phyloP scores from a whole-genome alignment of 768 basidiomycete genomes.

The Amanita rubescens region DNA sequence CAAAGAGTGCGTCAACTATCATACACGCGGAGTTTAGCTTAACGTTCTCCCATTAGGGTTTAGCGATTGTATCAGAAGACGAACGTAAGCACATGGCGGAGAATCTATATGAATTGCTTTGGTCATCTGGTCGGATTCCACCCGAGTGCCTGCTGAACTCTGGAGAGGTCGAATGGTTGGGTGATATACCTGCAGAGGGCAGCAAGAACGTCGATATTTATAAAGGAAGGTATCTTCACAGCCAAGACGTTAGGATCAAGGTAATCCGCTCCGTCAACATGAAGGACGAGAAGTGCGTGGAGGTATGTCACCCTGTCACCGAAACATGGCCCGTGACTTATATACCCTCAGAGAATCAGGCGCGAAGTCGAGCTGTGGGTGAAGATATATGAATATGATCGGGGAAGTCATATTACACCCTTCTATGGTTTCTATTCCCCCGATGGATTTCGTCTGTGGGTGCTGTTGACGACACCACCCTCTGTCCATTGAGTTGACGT shows the following conservation, averaged over 20 bases:
- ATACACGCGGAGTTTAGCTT: no score
- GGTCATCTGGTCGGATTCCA: constrained; percentile 35
- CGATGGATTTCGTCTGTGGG: not conserved
- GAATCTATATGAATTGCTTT: constrained; percentile 47
- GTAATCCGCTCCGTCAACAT: not conserved
- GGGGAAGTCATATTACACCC: not conserved
- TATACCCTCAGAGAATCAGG: not conserved
- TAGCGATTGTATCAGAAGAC: constrained; percentile 24
- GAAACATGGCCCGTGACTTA: not conserved
- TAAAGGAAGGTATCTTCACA: not conserved
- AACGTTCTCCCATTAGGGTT: constrained; percentile 16
- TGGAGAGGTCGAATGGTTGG: constrained; percentile 44
- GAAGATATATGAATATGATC: not conserved
- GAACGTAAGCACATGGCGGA: constrained; percentile 36
- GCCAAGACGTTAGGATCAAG: not conserved
- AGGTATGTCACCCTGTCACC: not conserved
- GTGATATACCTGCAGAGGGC: constrained; percentile 42
- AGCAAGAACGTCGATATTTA: constrained; percentile 25
- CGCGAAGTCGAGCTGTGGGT: not conserved
- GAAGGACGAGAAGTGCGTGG: not conserved
- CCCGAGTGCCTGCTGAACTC: constrained; percentile 42
- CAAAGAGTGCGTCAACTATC: no score
- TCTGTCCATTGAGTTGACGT: not conserved
- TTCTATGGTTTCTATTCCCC: not conserved
- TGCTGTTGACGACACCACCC: not conserved